A percentile compares a stretch with the other conserved stretches of the same genome.
Conservation (phyloP, 495 filamentous ascomycete genomes). For the Achaetomiella virescens region DNA sequence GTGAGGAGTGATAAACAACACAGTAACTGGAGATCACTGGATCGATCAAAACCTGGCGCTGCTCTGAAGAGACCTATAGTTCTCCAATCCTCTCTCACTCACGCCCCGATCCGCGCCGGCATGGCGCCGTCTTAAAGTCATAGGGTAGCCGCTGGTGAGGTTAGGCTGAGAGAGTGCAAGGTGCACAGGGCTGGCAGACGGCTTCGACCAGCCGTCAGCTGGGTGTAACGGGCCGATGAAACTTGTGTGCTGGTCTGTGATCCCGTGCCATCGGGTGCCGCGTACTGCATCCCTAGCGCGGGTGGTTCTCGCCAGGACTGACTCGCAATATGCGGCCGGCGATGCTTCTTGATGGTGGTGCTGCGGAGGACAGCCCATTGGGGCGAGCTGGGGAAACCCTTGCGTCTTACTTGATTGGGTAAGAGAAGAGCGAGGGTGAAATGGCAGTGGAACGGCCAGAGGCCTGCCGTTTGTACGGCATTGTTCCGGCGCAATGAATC, state of each 20-base stretch:
- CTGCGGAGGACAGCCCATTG: neutral
- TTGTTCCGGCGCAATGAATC: neutral
- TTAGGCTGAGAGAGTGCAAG: neutral
- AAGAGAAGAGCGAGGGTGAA: too few relatives aligned
- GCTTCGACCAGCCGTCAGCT: neutral
- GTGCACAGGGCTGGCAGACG: neutral
- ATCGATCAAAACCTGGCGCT: too few relatives aligned
- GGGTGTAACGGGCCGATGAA: conserved; percentile 1
- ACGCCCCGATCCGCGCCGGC: neutral
- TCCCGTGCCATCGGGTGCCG: neutral
- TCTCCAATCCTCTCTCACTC: too few relatives aligned
- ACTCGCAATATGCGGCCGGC: neutral
- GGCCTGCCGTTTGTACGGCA: neutral
- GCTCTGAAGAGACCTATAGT: too few relatives aligned
- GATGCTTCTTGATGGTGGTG: neutral
- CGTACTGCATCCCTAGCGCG: neutral
- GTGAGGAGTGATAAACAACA: too few relatives aligned
- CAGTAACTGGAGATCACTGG: too few relatives aligned
- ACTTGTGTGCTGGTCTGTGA: neutral
- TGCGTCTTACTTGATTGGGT: neutral
- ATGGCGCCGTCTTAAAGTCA: too few relatives aligned
- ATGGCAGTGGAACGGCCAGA: neutral
- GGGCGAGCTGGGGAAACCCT: neutral
- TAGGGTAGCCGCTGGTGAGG: too few relatives aligned
- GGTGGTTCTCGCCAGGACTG: neutral